A percentile compares a stretch with the other conserved stretches of the same genome.
phyloP scores from a whole-genome alignment of 257 asterid species.

The Ocimum tenuiflorum region DNA sequence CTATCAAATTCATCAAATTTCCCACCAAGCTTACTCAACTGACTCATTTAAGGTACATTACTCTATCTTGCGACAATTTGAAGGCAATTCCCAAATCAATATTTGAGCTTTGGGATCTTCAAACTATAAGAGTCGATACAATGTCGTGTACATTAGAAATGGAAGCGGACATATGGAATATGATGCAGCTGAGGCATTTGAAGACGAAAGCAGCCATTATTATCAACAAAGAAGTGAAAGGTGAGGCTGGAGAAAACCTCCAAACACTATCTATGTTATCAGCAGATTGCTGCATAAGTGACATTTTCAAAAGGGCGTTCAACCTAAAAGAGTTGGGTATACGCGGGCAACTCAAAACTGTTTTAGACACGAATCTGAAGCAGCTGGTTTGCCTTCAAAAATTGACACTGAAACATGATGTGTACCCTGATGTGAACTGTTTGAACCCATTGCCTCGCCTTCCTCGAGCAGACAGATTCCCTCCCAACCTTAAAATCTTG shows the following conservation, averaged over 20 bases:
- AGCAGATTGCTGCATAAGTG: slow-evolving; percentile 20
- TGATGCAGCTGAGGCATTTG: slow-evolving; percentile 29
- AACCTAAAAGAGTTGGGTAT: slow-evolving; percentile 26
- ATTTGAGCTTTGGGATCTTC: slow-evolving; percentile 14
- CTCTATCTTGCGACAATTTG: slow-evolving; percentile 6
- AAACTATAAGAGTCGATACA: slow-evolving; percentile 6
- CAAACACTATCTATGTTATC: slow-evolving; percentile 29
- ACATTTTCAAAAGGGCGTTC: neutral
- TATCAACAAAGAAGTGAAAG: neutral
- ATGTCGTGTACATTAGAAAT: neutral
- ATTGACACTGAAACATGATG: slow-evolving; percentile 20
- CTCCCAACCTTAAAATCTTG: slow-evolving; percentile 23
- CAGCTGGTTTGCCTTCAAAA: slow-evolving; percentile 16
- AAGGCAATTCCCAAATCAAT: neutral
- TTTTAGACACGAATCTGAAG: neutral
- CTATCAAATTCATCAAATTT: slow-evolving; percentile 16
- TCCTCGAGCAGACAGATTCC: slow-evolving; percentile 22
- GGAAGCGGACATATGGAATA: slow-evolving; percentile 16
- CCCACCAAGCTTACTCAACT: slow-evolving; percentile 12
- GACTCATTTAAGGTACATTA: slow-evolving; percentile 20
- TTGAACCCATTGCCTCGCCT: slow-evolving; percentile 12
- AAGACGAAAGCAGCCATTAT: slow-evolving; percentile 25
- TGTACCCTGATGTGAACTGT: neutral
- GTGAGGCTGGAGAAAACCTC: slow-evolving; percentile 5
- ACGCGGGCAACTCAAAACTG: slow-evolving; percentile 16